These are phyloP conservation scores for Yamadazyma kitorensis DNA, from an alignment of 805 yeast genomes.

Conservation along the genomic window DNA sequence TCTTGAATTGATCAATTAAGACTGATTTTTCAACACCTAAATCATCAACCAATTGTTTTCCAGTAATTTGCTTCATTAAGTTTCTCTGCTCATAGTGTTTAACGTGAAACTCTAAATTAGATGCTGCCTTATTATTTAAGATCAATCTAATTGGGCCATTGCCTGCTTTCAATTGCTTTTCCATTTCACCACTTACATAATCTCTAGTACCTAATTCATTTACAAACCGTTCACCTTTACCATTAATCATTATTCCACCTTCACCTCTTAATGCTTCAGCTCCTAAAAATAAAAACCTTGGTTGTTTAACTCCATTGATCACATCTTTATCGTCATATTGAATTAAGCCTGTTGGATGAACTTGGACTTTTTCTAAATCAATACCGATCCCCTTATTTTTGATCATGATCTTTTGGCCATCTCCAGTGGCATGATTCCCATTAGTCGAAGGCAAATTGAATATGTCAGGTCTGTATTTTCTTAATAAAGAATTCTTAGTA, in stretches of 20 bases:
- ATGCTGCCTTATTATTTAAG: constrained; percentile 45
- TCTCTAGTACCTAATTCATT: constrained; percentile 62
- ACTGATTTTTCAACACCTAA: constrained; percentile 24
- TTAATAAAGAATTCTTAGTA: constrained; percentile 48
- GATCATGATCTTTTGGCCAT: constrained; percentile 56
- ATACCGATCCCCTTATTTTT: constrained; percentile 52
- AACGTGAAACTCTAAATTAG: constrained; percentile 47
- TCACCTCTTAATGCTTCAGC: constrained; percentile 68
- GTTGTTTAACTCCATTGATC: constrained; percentile 33
- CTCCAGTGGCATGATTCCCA: constrained; percentile 61
- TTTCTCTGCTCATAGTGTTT: constrained; percentile 57
- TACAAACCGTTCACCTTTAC: constrained; percentile 53
- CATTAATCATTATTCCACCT: constrained; percentile 58
- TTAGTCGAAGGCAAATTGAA: constrained; percentile 57
- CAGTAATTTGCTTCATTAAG: constrained; percentile 47
- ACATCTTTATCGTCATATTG: constrained; percentile 46
- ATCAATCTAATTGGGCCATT: constrained; percentile 50
- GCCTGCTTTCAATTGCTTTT: constrained; percentile 36
- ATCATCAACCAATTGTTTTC: constrained; percentile 43
- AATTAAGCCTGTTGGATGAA: constrained; percentile 66
- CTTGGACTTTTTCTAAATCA: constrained; percentile 64
- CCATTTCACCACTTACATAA: constrained; percentile 57
- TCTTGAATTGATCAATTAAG: constrained; percentile 31
- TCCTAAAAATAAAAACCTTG: constrained; percentile 56
- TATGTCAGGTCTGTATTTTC: constrained; percentile 58